Evolutionary conservation across 2,329 filamentous ascomycete species (phyloP).

Genomic region (Drechslerella stenobrocha): DNA sequence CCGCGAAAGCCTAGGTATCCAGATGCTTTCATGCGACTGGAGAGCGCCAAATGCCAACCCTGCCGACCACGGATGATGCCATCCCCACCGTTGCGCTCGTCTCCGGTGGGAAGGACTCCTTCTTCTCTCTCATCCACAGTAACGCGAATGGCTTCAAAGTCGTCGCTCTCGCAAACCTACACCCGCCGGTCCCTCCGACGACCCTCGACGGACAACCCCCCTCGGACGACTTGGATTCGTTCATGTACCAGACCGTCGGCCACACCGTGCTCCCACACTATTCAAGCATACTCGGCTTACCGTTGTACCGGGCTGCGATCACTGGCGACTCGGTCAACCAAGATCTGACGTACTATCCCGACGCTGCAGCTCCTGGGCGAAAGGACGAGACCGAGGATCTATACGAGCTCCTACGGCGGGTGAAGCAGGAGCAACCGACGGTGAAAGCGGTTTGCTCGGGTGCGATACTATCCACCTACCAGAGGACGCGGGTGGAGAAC

Average conservation of each 20-base stretch:
- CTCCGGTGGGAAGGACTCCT: conserved; percentile 95
- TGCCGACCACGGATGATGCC: conserved; percentile 56
- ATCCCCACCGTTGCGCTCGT: conserved; percentile 73
- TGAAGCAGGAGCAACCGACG: conserved; percentile 71
- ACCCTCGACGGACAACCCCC: conserved; percentile 17
- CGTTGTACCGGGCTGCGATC: conserved; percentile 81
- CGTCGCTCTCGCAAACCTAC: conserved; percentile 84
- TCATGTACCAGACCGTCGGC: conserved; percentile 99
- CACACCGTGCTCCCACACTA: conserved; percentile 86
- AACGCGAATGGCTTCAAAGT: conserved; percentile 80
- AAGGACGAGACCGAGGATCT: conserved; percentile 88
- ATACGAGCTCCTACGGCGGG: conserved; percentile 69
- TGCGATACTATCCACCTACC: conserved; percentile 92
- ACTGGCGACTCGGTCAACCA: conserved; percentile 70
- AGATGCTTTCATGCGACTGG: background rate
- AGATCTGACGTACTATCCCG: conserved; percentile 68
- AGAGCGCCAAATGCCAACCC: background rate
- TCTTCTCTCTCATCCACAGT: conserved; percentile 91
- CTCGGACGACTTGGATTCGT: conserved; percentile 77
- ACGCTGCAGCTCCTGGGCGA: conserved; percentile 15
- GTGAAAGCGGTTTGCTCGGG: conserved; percentile 87
- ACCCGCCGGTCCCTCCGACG: conserved; percentile 60
- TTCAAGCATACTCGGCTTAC: conserved; percentile 73
- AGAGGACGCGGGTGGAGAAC: conserved; percentile 92
- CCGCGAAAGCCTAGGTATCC: background rate